These are phyloP conservation scores for Scleroderma bovista DNA, from an alignment of 768 basidiomycete species.

Conservation along the genomic window DNA sequence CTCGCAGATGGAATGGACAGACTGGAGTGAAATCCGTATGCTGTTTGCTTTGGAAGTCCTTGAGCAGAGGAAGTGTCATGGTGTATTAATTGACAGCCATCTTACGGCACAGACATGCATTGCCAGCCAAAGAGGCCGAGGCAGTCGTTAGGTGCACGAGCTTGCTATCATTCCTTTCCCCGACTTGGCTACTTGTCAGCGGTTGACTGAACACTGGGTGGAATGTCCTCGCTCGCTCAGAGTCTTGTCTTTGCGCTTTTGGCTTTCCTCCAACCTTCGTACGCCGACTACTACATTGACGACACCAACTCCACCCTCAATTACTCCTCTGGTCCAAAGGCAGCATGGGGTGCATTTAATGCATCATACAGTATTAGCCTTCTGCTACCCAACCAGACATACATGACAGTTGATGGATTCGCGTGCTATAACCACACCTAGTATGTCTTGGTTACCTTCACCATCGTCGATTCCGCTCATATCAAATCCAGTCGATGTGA, in stretches of 20 bases:
- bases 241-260: neutral
- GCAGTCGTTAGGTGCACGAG: too few species aligned
- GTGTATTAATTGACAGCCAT: too few species aligned
- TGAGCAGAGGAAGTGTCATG: too few species aligned
- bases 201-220: too few species aligned
- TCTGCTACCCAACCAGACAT: constrained; percentile 15
- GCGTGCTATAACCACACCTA: constrained; percentile 23
- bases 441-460: constrained; percentile 4
- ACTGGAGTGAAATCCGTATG: too few species aligned
- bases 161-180: too few species aligned
- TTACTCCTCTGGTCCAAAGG: constrained; percentile 19
- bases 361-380: constrained; percentile 8
- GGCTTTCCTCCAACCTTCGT: constrained; percentile 2
- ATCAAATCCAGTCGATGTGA: constrained; percentile 15
- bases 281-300: constrained; percentile 20
- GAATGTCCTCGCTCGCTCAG: constrained; percentile 1
- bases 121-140: too few species aligned
- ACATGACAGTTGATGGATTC: constrained; percentile 15
- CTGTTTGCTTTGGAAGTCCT: too few species aligned
- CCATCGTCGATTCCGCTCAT: neutral
- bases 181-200: neutral
- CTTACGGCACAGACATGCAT: neutral
- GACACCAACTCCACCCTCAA: constrained; percentile 19
- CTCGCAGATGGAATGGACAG: too few species aligned
- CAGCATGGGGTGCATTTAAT: constrained; percentile 18